Percentiles rank a stretch among this genome's conserved stretches.
phyloP scores from a whole-genome alignment of 2,329 filamentous ascomycete genomes.

The Hawksworthiomyces lignivorus region DNA sequence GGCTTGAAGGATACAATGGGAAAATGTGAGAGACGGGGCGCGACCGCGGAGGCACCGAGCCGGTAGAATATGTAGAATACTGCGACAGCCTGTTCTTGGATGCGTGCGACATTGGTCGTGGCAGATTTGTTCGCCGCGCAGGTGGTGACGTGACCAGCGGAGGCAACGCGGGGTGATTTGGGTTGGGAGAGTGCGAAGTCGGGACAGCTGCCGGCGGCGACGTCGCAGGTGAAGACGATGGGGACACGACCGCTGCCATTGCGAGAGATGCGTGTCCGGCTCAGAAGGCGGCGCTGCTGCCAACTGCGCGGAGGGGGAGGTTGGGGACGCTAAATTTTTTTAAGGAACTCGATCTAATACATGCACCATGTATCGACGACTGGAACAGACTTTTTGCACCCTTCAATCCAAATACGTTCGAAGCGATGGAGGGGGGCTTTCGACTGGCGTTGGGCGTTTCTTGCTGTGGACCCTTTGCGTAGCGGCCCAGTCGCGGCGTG shows the following conservation, averaged over 20 bases:
- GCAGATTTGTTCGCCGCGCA: slow-evolving; percentile 50
- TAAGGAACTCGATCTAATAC: not conserved
- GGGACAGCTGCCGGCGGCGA: slow-evolving; percentile 36
- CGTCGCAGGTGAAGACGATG: slow-evolving; percentile 42
- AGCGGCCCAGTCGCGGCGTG: slow-evolving; percentile 12
- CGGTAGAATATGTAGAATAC: slow-evolving; percentile 73
- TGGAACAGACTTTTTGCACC: too few relatives aligned
- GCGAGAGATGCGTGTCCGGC: too few relatives aligned
- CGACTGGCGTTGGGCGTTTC: slow-evolving; percentile 2
- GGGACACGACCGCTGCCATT: slow-evolving; percentile 50
- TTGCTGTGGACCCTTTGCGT: slow-evolving; percentile 12
- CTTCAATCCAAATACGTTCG: too few relatives aligned
- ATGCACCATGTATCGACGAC: slow-evolving; percentile 3
- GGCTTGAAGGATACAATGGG: slow-evolving; percentile 74
- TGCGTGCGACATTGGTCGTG: slow-evolving; percentile 66
- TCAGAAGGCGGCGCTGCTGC: too few relatives aligned
- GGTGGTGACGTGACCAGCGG: slow-evolving; percentile 50
- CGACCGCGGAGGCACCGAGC: slow-evolving; percentile 62
- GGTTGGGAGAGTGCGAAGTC: slow-evolving; percentile 34
- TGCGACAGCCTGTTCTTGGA: slow-evolving; percentile 77
- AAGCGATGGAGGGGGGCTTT: slow-evolving; percentile 5
- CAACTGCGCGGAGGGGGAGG: slow-evolving; percentile 10
- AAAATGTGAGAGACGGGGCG: slow-evolving; percentile 76
- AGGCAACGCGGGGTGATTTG: slow-evolving; percentile 47
- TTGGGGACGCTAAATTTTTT: slow-evolving; percentile 12